Base-by-base conservation (phyloP, 116 monocot genomes). In the Zostera marina region DNA sequence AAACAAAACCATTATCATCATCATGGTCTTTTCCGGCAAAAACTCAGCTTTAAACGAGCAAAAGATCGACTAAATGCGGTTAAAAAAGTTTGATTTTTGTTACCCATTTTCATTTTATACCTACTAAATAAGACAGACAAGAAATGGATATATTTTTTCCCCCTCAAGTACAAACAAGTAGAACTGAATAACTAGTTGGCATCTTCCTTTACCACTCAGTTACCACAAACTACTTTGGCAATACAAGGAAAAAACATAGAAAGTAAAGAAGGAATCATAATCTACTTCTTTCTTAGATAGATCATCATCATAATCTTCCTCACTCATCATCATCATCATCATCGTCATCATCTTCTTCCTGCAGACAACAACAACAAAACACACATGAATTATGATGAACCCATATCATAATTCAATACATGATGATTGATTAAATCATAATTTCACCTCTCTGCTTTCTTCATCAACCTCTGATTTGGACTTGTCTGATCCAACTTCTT, bases 21-120 rank as follows among this genome's bases (percentile, higher is more conserved):
- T 85, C 96, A 85, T 55, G 76, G 94, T 9, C 68, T 96, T 4
- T 22, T 45, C 14, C 72, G 55, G 52, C 73, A 82, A 7, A 56
- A 24, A 21, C 77, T 74, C 3, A 85, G 71, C 53, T 5, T 85
- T 9, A 63, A 63, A 41, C 73, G 81, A 32, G 89, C 88, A 40
- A 74, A 63, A 17, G 42, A 26, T 53, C 85, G 82, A n/a, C 61
- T 96, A 19, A 70, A 69, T 26, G 74, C 69, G 41, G 67, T 75
- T 0, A 76, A 77, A 59, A 49, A 17, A 12, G 15, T 16, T 49
- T 49, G 8, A 49, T n/a, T n/a, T n/a, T n/a, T n/a, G n/a, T n/a
- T n/a, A n/a, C 32, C 32, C 32, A 32, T 32, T 3, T 32, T 5
- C 32, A 32, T 32, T 32, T 32, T 32, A n/a, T n/a, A n/a, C n/a